Evolutionary conservation across 345 rosid genomes (phyloP).

Genomic region (Boechera retrofracta): DNA sequence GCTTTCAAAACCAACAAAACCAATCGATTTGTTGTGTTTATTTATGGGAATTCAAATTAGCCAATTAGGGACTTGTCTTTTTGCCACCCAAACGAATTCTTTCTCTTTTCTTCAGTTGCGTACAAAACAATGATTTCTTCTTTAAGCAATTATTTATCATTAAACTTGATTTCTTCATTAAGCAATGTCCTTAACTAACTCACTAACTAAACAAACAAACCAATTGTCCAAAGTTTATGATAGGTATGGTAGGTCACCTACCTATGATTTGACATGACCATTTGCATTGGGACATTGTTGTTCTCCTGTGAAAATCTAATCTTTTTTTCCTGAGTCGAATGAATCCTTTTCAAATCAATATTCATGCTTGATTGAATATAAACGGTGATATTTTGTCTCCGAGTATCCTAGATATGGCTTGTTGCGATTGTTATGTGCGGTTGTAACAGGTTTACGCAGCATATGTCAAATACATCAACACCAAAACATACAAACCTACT

Average conservation of each 20-base stretch:
- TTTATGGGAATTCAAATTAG: conserved; percentile 23
- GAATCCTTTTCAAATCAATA: not conserved
- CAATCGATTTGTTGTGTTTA: conserved; percentile 30
- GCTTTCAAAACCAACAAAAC: conserved; percentile 15
- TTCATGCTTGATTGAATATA: not conserved
- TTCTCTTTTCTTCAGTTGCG: conserved; percentile 26
- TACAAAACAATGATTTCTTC: conserved; percentile 22
- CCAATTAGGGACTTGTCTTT: conserved; percentile 5
- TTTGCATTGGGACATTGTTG: not conserved
- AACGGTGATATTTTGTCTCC: not conserved
- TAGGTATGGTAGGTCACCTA: conserved; percentile 10
- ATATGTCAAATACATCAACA: not conserved
- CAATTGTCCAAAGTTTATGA: not conserved
- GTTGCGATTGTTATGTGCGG: not conserved
- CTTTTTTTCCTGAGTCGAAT: not conserved
- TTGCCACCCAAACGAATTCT: conserved; percentile 20
- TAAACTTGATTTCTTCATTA: conserved; percentile 29
- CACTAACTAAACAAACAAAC: conserved; percentile 18
- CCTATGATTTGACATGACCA: conserved; percentile 7
- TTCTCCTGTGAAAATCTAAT: not conserved
- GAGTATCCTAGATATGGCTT: not conserved
- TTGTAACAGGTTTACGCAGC: not conserved
- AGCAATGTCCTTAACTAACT: conserved; percentile 36
- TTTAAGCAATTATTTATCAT: conserved; percentile 36
- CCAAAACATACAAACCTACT: not conserved